Conservation (phyloP, 2,329 filamentous ascomycete species). For the Aspergillus sp. region DNA sequence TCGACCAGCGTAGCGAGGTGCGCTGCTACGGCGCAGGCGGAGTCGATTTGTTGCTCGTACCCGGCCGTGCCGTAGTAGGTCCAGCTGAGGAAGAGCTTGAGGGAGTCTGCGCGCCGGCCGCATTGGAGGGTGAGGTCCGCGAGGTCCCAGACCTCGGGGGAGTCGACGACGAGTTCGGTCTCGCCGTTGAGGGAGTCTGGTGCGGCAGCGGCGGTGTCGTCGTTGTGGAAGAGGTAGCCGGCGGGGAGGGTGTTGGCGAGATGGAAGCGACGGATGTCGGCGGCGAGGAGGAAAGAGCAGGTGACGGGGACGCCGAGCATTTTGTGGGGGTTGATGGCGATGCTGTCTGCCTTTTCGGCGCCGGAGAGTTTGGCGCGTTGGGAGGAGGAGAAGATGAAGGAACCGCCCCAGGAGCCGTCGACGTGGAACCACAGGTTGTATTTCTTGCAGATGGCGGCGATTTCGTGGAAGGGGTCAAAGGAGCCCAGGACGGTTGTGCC, state of each 20-base stretch:
- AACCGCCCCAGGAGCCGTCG: constrained; percentile 88
- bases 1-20: constrained; percentile 66
- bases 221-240: constrained; percentile 77
- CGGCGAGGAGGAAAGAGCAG: constrained; percentile 82
- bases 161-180: constrained; percentile 33
- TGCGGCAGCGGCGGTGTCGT: constrained; percentile 36
- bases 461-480: constrained; percentile 75
- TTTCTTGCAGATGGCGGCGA: constrained; percentile 69
- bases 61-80: constrained; percentile 81
- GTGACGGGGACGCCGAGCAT: constrained; percentile 92
- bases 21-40: constrained; percentile 70
- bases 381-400: constrained; percentile 72
- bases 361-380: constrained; percentile 69
- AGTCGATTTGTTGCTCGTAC: constrained; percentile 69
- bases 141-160: constrained; percentile 75
- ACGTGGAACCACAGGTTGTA: constrained; percentile 88
- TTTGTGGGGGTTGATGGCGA: constrained; percentile 94
- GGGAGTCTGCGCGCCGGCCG: constrained; percentile 77
- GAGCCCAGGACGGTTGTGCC: constrained; percentile 91
- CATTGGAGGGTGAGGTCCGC: constrained; percentile 94
- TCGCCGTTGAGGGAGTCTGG: constrained; percentile 15
- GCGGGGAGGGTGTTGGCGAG: constrained; percentile 82
- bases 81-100: constrained; percentile 89
- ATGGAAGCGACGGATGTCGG: constrained; percentile 76
- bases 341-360: constrained; percentile 71